A percentile compares a stretch with the other conserved stretches of the same genome.
phyloP scores from a whole-genome alignment of 2,329 filamentous ascomycete genomes.

The Stromatinia cepivora region DNA sequence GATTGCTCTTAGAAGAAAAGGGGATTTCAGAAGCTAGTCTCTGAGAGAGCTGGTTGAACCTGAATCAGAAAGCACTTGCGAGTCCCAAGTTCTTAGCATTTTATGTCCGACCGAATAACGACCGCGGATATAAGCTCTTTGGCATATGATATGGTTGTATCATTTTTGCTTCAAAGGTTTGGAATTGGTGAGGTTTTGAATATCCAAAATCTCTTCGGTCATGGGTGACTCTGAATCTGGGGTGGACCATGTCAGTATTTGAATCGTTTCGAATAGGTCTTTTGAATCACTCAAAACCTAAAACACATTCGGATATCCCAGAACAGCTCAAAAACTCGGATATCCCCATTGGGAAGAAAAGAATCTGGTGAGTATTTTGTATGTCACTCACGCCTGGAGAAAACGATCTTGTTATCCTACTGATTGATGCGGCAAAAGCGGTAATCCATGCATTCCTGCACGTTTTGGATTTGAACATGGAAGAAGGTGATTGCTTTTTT shows the following conservation, averaged over 20 bases:
- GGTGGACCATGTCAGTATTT: not conserved
- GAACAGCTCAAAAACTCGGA: not conserved
- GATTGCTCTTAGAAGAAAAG: not conserved
- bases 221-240: not conserved
- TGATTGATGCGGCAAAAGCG: not conserved
- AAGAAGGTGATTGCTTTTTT: not conserved
- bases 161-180: not conserved
- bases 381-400: not conserved
- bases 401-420: not conserved
- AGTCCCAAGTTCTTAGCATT: too few species aligned
- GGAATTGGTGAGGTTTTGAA: not conserved
- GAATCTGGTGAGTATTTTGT: not conserved
- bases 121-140: not conserved
- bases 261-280: not conserved
- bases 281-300: not conserved
- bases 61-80: not conserved
- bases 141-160: not conserved
- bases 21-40: not conserved
- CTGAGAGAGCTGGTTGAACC: not conserved
- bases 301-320: too few species aligned
- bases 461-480: not conserved
- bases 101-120: not conserved
- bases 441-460: slow-evolving; percentile 3
- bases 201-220: not conserved
- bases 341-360: not conserved